Percentiles rank a stretch among this genome's conserved stretches.
Evolutionary conservation across 371 early-diverging fungal genomes (phyloP).

Genomic region (Zopfochytrium polystomum): DNA sequence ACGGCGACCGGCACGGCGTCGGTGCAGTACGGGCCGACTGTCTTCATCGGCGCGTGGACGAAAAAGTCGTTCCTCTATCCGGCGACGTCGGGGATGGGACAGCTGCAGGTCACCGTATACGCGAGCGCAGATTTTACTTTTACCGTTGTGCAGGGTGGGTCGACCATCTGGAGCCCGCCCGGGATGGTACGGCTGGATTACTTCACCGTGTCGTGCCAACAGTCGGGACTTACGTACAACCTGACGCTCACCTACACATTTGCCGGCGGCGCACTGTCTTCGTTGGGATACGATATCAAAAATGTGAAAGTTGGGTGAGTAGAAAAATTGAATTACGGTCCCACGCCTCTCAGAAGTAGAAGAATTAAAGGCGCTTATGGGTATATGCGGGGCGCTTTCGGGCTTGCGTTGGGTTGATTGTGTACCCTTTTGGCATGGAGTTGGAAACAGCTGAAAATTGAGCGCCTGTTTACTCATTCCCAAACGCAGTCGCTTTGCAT

Average conservation of each 20-base stretch:
- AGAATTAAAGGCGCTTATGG: too few relatives aligned
- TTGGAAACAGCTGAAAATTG: too few relatives aligned
- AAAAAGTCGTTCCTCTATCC: conserved; percentile 15
- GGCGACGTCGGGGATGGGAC: conserved; percentile 1
- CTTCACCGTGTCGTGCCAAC: conserved; percentile 12
- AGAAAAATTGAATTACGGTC: neutral
- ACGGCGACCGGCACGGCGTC: neutral
- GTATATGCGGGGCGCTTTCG: conserved; percentile 2
- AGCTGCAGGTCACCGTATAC: conserved; percentile 1
- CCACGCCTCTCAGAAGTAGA: neutral
- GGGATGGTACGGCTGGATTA: conserved; percentile 14
- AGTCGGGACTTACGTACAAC: conserved; percentile 1
- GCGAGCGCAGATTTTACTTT: conserved; percentile 7
- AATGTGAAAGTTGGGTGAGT: conserved; percentile 11
- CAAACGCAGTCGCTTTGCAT: conserved; percentile 9
- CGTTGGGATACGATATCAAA: neutral
- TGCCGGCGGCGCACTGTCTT: neutral
- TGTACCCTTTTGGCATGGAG: neutral
- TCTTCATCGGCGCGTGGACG: conserved; percentile 13
- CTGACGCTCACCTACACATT: conserved; percentile 10
- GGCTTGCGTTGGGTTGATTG: neutral
- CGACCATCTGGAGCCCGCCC: conserved; percentile 21
- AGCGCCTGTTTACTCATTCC: too few relatives aligned
- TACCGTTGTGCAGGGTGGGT: conserved; percentile 1
- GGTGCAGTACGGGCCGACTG: conserved; percentile 11